phyloP scores from a whole-genome alignment of 805 yeast species.

The Pichia occidentalis region DNA sequence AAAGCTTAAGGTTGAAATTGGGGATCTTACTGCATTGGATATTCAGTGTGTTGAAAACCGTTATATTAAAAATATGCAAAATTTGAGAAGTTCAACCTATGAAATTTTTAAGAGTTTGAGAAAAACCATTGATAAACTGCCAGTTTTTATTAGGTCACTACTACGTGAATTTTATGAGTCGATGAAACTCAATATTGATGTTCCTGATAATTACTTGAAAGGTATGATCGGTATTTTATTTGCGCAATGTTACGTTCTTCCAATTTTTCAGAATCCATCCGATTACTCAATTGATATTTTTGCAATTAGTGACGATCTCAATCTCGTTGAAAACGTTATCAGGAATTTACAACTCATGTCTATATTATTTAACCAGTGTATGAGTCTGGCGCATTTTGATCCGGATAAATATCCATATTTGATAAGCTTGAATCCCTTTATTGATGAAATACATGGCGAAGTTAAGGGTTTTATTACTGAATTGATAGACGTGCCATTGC shows the following conservation, averaged over 20 bases:
- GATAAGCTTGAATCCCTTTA: constrained; percentile 74
- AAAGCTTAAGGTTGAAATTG: constrained; percentile 20
- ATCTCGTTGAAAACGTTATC: constrained; percentile 23
- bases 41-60: constrained; percentile 64
- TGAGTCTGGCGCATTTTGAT: constrained; percentile 58
- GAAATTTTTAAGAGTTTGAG: constrained; percentile 48
- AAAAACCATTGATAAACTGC: constrained; percentile 38
- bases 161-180: constrained; percentile 37
- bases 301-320: constrained; percentile 21
- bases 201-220: constrained; percentile 50
- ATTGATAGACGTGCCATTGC: constrained; percentile 46
- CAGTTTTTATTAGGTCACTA: constrained; percentile 51
- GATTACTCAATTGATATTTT: constrained; percentile 43
- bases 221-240: constrained; percentile 65
- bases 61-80: constrained; percentile 69
- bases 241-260: constrained; percentile 44
- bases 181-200: constrained; percentile 38
- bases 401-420: constrained; percentile 54
- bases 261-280: constrained; percentile 46
- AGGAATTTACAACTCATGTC: constrained; percentile 53
- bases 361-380: constrained; percentile 57
- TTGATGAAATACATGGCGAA: constrained; percentile 43
- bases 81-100: constrained; percentile 63
- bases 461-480: constrained; percentile 39
- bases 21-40: constrained; percentile 61